Conservation (phyloP, 208 protist species). For the Acanthamoeba quina region DNA sequence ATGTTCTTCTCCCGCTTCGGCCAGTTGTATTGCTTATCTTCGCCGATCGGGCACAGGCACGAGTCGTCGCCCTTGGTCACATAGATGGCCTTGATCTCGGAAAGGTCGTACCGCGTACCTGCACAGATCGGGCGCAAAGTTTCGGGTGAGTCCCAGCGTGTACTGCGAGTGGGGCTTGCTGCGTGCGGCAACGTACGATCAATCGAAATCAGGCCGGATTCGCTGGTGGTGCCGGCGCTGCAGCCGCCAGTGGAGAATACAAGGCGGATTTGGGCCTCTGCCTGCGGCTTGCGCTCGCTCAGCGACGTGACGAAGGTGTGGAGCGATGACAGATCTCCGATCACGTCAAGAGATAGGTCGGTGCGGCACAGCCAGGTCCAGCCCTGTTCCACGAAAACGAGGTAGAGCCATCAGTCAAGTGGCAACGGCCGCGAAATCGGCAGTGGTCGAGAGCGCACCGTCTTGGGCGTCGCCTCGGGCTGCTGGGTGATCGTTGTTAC, state of each 20-base stretch:
- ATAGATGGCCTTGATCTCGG: neutral
- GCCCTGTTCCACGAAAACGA: neutral
- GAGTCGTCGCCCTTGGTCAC: neutral
- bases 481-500: neutral
- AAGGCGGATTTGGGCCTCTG: neutral
- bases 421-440: neutral
- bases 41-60: constrained; percentile 3
- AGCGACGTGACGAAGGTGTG: constrained; percentile 29
- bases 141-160: too few relatives aligned
- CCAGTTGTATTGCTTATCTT: neutral
- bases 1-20: neutral
- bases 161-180: too few relatives aligned
- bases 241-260: neutral
- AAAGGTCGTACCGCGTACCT: neutral
- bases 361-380: constrained; percentile 22
- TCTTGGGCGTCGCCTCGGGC: neutral
- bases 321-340: neutral
- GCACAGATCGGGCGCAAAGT: too few relatives aligned
- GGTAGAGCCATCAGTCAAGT: neutral
- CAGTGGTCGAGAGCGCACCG: neutral
- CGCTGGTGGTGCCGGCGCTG: neutral
- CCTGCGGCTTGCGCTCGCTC: constrained; percentile 3
- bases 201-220: neutral
- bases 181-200: neutral
- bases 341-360: neutral